These are phyloP conservation scores for Claviceps purpurea DNA, from an alignment of 2,329 filamentous ascomycete genomes.

Conservation along the genomic window DNA sequence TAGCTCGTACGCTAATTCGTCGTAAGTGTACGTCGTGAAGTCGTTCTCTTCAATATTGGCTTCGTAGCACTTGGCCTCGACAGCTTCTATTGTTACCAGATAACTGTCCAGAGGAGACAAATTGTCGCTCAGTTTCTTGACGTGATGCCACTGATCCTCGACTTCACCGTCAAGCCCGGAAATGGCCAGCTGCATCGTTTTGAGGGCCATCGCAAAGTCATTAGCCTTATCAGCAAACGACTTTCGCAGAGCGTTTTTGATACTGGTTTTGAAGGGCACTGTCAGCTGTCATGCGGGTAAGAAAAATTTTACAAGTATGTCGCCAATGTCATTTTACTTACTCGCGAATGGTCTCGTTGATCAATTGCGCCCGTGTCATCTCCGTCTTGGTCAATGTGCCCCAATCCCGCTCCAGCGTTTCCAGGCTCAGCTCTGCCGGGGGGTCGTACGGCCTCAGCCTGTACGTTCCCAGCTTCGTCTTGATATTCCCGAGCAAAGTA, in stretches of 20 bases:
- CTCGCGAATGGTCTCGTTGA: constrained; percentile 97
- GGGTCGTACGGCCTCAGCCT: constrained; percentile 83
- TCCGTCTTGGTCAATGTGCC: constrained; percentile 65
- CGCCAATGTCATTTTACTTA: constrained; percentile 27
- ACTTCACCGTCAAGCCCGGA: constrained; percentile 95
- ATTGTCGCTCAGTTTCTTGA: constrained; percentile 71
- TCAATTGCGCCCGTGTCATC: constrained; percentile 77
- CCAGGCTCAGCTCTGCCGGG: constrained; percentile 67
- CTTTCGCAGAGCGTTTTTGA: constrained; percentile 86
- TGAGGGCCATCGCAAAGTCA: constrained; percentile 88
- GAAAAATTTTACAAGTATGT: background rate
- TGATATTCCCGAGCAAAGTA: constrained; percentile 91
- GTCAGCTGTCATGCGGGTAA: constrained; percentile 15
- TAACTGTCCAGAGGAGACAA: constrained; percentile 84
- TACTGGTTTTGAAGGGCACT: constrained; percentile 35
- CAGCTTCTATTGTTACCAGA: constrained; percentile 69
- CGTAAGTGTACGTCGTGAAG: constrained; percentile 98
- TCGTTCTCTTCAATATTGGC: constrained; percentile 99
- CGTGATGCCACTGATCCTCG: constrained; percentile 84
- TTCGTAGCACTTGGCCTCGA: constrained; percentile 83
- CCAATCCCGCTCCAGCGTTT: constrained; percentile 77
- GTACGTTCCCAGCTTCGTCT: constrained; percentile 95
- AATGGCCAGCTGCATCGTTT: constrained; percentile 87
- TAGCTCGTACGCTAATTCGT: constrained; percentile 89
- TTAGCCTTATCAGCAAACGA: constrained; percentile 97